Conservation (phyloP, 2,329 filamentous ascomycete genomes). For the Xylariaceae sp. region DNA sequence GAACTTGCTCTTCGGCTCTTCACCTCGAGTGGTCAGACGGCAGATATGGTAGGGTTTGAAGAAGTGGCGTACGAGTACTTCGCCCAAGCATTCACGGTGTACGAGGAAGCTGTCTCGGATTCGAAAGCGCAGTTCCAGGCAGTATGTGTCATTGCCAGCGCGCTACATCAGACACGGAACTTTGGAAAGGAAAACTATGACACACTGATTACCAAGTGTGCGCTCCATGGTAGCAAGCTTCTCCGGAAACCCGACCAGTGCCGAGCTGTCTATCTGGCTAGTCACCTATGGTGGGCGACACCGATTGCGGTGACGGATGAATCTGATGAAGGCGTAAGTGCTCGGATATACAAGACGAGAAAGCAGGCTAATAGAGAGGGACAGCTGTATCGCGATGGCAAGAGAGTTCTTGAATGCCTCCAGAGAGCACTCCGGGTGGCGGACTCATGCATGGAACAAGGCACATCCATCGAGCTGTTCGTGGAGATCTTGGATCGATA, state of each 20-base stretch:
- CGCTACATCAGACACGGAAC: conserved; percentile 80
- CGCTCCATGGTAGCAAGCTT: conserved; percentile 92
- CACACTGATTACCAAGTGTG: conserved; percentile 95
- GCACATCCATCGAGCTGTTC: conserved; percentile 94
- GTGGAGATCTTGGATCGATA: conserved; percentile 98
- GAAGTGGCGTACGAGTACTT: conserved; percentile 98
- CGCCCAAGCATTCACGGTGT: conserved; percentile 95
- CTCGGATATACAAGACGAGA: not conserved
- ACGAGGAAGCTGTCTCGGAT: conserved; percentile 93
- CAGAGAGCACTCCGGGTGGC: conserved; percentile 93
- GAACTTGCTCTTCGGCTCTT: conserved; percentile 89
- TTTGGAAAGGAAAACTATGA: conserved; percentile 98
- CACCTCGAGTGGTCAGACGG: conserved; percentile 85
- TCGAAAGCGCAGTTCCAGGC: conserved; percentile 97
- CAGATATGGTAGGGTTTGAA: conserved; percentile 86
- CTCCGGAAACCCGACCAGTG: conserved; percentile 98
- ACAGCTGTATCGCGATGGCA: conserved; percentile 93
- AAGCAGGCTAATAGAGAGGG: not conserved
- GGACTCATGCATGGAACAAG: conserved; percentile 98
- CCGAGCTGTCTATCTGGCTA: conserved; percentile 91
- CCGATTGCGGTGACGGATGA: conserved; percentile 74
- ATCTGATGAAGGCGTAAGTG: conserved; percentile 57
- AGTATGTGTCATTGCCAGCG: conserved; percentile 88
- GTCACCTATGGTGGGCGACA: conserved; percentile 96
- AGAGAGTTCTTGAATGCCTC: conserved; percentile 91